These are phyloP conservation scores for Schoenoplectus triqueter DNA, from an alignment of 202 grass and related monocot species.

Conservation along the genomic window DNA sequence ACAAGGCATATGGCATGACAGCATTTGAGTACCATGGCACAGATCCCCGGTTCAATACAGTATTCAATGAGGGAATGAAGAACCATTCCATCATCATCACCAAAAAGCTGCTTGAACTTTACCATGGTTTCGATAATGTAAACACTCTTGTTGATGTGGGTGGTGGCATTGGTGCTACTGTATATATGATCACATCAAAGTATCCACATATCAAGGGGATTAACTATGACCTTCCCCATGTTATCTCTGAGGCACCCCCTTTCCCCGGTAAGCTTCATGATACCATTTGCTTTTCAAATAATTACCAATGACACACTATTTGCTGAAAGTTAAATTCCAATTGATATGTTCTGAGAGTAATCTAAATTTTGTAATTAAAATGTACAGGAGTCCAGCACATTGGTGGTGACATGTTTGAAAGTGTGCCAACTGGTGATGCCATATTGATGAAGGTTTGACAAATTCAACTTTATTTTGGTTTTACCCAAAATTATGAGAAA, in stretches of 20 bases:
- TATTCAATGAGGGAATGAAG: constrained; percentile 96
- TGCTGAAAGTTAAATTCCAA: background rate
- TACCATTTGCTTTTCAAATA: background rate
- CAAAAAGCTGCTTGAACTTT: constrained; percentile 80
- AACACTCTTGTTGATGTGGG: constrained; percentile 66
- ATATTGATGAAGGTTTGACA: constrained; percentile 69
- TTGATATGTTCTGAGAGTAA: background rate
- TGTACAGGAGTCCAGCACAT: constrained; percentile 54
- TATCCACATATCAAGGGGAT: constrained; percentile 52
- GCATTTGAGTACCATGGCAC: constrained; percentile 82
- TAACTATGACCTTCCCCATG: constrained; percentile 89
- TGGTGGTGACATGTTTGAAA: constrained; percentile 74
- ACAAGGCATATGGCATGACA: constrained; percentile 91
- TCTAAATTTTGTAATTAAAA: background rate
- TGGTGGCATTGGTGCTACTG: constrained; percentile 68
- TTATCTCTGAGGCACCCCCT: constrained; percentile 84
- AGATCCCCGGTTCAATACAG: constrained; percentile 77
- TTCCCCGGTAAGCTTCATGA: constrained; percentile 48
- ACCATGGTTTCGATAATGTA: constrained; percentile 56
- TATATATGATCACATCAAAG: constrained; percentile 55
- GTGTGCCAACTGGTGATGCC: constrained; percentile 66
- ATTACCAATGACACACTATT: background rate
- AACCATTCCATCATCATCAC: constrained; percentile 72
- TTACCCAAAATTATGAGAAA: background rate
- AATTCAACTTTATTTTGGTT: background rate